phyloP scores from a whole-genome alignment of 148 eudicot species.

The Rhododendron ovatum region DNA sequence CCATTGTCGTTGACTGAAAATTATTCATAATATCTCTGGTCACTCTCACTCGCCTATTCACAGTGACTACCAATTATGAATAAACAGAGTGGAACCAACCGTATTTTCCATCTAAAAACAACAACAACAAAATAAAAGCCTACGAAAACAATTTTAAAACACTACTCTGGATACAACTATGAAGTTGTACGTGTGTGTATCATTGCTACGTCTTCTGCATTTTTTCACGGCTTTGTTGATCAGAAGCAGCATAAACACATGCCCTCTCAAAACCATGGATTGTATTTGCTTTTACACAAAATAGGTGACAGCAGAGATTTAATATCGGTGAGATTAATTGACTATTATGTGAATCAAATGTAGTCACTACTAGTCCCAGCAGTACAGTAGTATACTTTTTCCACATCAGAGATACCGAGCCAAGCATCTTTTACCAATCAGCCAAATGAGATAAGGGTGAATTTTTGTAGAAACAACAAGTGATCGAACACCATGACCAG shows the following conservation, averaged over 20 bases:
- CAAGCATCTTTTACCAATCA: neutral
- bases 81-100: neutral
- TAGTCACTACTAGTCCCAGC: neutral
- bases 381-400: neutral
- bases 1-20: neutral
- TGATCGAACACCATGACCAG: neutral
- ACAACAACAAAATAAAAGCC: too few species aligned
- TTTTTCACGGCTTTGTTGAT: neutral
- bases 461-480: neutral
- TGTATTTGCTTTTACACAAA: neutral
- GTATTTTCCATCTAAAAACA: neutral
- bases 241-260: neutral
- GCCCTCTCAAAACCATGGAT: neutral
- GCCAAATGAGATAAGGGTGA: neutral
- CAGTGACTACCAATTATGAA: neutral
- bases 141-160: too few species aligned
- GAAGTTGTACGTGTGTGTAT: too few species aligned
- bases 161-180: too few species aligned
- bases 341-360: neutral
- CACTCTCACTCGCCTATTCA: neutral
- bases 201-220: neutral
- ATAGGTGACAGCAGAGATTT: neutral
- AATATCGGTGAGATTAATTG: neutral
- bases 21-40: neutral
- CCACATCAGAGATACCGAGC: neutral